phyloP scores from a whole-genome alignment of 164 flowering plant species.

The Platanus orientalis region DNA sequence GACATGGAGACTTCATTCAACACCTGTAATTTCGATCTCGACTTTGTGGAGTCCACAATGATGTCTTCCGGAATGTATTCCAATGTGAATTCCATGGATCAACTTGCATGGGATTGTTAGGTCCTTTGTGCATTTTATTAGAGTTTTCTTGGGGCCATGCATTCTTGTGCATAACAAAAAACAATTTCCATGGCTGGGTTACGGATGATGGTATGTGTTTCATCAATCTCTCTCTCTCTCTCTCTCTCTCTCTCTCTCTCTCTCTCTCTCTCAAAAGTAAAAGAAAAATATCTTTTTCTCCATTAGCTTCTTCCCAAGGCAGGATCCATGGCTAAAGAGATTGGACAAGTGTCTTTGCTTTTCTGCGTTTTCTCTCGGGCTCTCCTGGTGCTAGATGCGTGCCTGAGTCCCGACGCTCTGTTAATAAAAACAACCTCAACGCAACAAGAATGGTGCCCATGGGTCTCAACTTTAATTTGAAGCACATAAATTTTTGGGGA shows the following conservation, averaged over 20 bases:
- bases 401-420: too few relatives aligned
- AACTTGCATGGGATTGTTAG: slow-evolving; percentile 44
- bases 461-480: too few relatives aligned
- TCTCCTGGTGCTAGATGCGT: too few relatives aligned
- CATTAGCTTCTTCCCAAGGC: neutral
- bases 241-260: neutral
- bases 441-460: too few relatives aligned
- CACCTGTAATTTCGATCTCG: slow-evolving; percentile 31
- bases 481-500: too few relatives aligned
- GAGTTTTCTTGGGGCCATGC: slow-evolving; percentile 1
- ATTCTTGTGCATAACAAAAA: too few relatives aligned
- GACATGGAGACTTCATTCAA: slow-evolving; percentile 23
- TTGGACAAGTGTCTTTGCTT: too few relatives aligned
- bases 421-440: too few relatives aligned
- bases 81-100: slow-evolving; percentile 28
- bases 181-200: neutral
- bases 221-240: neutral
- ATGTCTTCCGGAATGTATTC: slow-evolving; percentile 31
- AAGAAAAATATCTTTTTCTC: neutral
- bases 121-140: neutral
- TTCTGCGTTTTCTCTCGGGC: too few relatives aligned
- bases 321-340: neutral
- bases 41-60: slow-evolving; percentile 36
- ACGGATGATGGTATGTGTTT: neutral
- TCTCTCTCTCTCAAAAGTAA: neutral